Conservation (phyloP, 129 eudicot genomes). For the Artemisia tridentata region DNA sequence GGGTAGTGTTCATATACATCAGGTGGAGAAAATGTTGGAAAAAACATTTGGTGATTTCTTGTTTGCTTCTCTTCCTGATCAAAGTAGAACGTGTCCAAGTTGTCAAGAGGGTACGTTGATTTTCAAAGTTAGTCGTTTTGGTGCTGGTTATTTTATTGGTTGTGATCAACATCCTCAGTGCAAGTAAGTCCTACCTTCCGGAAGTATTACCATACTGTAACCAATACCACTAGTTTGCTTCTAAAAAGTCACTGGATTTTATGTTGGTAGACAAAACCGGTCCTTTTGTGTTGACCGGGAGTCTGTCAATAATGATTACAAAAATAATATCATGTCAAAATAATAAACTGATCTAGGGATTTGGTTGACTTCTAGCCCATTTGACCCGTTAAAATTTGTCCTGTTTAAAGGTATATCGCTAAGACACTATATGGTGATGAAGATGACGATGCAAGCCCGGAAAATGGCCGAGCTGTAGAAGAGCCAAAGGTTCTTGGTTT, state of each 20-base stretch:
- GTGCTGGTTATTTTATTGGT: slow-evolving; percentile 86
- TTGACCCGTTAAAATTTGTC: background rate
- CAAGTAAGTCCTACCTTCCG: slow-evolving; percentile 61
- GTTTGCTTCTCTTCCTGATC: slow-evolving; percentile 69
- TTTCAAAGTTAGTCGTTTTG: slow-evolving; percentile 88
- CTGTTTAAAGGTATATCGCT: slow-evolving; percentile 68
- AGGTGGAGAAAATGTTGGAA: slow-evolving; percentile 98
- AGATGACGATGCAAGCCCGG: slow-evolving; percentile 57
- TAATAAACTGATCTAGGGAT: background rate
- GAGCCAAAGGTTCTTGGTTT: slow-evolving; percentile 83
- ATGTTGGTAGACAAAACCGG: too few species aligned
- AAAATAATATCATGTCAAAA: background rate
- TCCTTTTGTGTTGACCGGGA: too few species aligned
- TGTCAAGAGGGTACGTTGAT: slow-evolving; percentile 77
- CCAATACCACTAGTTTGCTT: background rate
- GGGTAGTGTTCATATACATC: slow-evolving; percentile 71
- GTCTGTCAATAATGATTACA: background rate
- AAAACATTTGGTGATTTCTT: slow-evolving; percentile 70
- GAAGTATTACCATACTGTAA: background rate
- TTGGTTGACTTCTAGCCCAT: too few species aligned
- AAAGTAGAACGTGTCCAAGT: slow-evolving; percentile 80
- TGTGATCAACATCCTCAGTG: slow-evolving; percentile 95
- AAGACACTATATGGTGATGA: slow-evolving; percentile 77
- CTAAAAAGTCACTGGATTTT: too few species aligned
- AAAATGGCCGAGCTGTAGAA: slow-evolving; percentile 45